Evolutionary conservation across 208 protist species (phyloP), one percentile per base, ranked within the genome.

Genomic region (Leishmania braziliensis): DNA sequence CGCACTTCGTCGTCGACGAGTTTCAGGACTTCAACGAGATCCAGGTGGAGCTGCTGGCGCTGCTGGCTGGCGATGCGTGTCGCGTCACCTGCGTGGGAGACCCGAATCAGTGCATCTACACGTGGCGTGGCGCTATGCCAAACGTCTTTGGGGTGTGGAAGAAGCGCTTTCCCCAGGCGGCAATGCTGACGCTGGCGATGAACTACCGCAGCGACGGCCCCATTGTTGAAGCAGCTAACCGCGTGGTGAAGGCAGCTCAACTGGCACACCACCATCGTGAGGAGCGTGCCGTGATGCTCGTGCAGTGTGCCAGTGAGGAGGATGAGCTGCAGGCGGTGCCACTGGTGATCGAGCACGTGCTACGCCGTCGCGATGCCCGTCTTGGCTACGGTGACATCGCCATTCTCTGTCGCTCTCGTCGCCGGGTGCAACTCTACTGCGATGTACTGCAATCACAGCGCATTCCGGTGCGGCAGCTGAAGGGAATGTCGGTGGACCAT

Each of bases 101-200:
- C 80, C 95, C 95, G 0, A 93, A 96, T 75, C 95, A 98, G 82
- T 95, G 93, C 86, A 98, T 98, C 85, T 98, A 98, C 87, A 85
- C 85, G 43, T 98, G 91, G 91, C 86, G 95, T n/a, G 95, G 95
- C 23, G 95, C 95, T 51, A 83, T 94, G 73, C 85, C 89, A 14
- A 79, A 92, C 43, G 87, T 89, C 20, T 96, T 98, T 79, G 80
- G 72, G 8, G 81, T 80, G 8, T 98, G 95, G 93, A 89, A 89
- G 63, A 79, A 83, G 26, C 93, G 95, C 23, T 98, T 98, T 75
- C 94, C 92, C 10, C 85, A 91, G 39, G 89, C 90, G 0, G 58
- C 83, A 60, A 3, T 88, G 73, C 77, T 89, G 53, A 84, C 72
- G 12, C 84, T 97, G 5, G 88, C 66, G n/a, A 85, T 91, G 62